Percentiles rank a stretch among this genome's conserved stretches.
phyloP scores from a whole-genome alignment of 192 early-diverging fungal species.

The Podila horticola region DNA sequence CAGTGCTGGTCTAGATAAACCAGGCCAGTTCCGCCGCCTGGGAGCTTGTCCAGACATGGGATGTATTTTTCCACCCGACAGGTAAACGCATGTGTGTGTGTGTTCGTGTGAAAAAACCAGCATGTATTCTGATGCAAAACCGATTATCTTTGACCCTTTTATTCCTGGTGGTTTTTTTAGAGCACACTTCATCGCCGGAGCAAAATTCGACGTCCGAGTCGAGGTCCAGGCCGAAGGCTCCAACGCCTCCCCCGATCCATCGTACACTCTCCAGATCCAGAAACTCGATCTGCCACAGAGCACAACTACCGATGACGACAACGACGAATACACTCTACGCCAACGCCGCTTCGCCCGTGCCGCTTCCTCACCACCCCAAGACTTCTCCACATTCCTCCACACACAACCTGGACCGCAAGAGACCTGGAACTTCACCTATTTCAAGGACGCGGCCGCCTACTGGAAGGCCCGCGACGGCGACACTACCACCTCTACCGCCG shows the following conservation, averaged over 20 bases:
- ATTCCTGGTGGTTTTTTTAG: slow-evolving; percentile 8
- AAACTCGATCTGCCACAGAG: slow-evolving; percentile 19
- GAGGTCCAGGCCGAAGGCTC: slow-evolving; percentile 66
- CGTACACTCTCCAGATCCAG: slow-evolving; percentile 59
- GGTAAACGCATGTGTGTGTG: slow-evolving; percentile 15
- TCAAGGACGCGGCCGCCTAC: slow-evolving; percentile 51
- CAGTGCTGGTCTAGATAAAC: slow-evolving; percentile 16
- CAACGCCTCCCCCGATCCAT: slow-evolving; percentile 48
- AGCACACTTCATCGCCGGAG: slow-evolving; percentile 66
- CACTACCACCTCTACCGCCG: slow-evolving; percentile 36
- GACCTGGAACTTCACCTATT: slow-evolving; percentile 64
- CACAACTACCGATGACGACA: slow-evolving; percentile 22
- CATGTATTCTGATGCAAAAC: no score
- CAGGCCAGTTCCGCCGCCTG: slow-evolving; percentile 47
- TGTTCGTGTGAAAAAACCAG: no score
- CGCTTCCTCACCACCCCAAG: not conserved
- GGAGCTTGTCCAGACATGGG: slow-evolving; percentile 50
- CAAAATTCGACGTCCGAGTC: slow-evolving; percentile 69
- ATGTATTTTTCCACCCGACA: slow-evolving; percentile 49
- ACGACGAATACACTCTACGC: no score
- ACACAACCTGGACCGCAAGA: slow-evolving; percentile 28
- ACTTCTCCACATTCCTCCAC: slow-evolving; percentile 56
- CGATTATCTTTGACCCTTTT: not conserved
- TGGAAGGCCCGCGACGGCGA: slow-evolving; percentile 47
- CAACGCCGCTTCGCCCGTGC: no score